phyloP scores from a whole-genome alignment of 1,139 yeast genomes.

The Geotrichum histeridarum region DNA sequence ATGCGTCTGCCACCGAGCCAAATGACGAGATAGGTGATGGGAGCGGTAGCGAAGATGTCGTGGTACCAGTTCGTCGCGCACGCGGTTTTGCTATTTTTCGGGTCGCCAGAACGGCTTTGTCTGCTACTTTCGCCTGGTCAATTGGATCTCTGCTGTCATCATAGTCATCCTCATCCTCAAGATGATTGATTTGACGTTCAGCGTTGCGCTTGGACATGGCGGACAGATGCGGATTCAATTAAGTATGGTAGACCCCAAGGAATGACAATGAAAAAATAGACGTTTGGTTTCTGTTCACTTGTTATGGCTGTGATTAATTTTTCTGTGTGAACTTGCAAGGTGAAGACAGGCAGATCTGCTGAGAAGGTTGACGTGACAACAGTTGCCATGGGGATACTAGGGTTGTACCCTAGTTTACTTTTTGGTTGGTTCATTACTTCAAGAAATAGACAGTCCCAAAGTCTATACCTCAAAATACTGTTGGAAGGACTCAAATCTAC shows the following conservation, averaged over 20 bases:
- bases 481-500: background rate
- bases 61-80: background rate
- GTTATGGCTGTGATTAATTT: background rate
- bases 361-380: background rate
- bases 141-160: background rate
- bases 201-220: conserved; percentile 4
- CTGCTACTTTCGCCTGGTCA: conserved; percentile 4
- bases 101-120: background rate
- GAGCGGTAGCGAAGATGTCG: background rate
- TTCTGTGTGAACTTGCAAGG: background rate
- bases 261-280: background rate
- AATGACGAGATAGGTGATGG: conserved; percentile 5
- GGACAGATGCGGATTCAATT: background rate
- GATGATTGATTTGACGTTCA: background rate
- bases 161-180: background rate
- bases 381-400: background rate
- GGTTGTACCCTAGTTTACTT: background rate
- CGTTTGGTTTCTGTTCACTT: background rate
- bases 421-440: background rate
- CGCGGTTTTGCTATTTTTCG: conserved; percentile 11
- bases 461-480: background rate
- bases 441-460: background rate
- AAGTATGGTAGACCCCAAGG: background rate
- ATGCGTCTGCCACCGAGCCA: background rate
- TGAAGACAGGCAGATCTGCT: background rate